Evolutionary conservation across 805 yeast species (phyloP), one percentile per base, ranked within the genome.

Genomic region (Saturnispora hagleri): DNA sequence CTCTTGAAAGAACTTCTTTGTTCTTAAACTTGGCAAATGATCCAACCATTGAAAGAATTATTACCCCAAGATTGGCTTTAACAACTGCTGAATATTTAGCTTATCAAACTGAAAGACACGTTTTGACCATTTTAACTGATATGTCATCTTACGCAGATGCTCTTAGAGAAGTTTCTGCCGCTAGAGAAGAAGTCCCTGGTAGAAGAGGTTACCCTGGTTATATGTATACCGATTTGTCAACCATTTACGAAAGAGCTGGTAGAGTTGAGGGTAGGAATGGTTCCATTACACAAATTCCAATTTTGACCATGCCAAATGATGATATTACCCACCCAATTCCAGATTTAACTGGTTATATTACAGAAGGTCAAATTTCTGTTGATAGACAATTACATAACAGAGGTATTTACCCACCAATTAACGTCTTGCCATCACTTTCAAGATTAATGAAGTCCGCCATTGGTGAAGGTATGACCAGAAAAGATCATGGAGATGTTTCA

Each of bases 161-260:
- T 41, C 77, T 93, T 68, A 90, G 99, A 84, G 99, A 93, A 76
- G 99, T 93, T 48, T 89, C 97, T 57, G 99, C 99, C 56, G 99
- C 99, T 47, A 89, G 99, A 79, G 99, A 93, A 74, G 99, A 95
- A 75, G 99, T 93, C 46, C 99, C 99, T 68, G 99, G 99, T 79
- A 89, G 99, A 81, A 89, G 99, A 84, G 99, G 99, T 79, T 93
- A 93, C 73, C 99, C 99, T 58, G 99, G 99, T 86, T 93, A 93
- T 73, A 93, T 93, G 99, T 93, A 93, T 76, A 93, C 99, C 46
- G 99, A 93, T 84, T 88, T 93, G 77, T 88, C 98, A 48, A 93
- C 98, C 49, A 89, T 93, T 66, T 93, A 93, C 72, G 99, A 93
- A 76, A 88, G 99, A 78, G 99, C 99, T 45, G 99, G 99, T 70